A percentile compares a stretch with the other conserved stretches of the same genome.
Evolutionary conservation across 805 yeast genomes (phyloP).

Genomic region (Saccharomycopsis malanga): DNA sequence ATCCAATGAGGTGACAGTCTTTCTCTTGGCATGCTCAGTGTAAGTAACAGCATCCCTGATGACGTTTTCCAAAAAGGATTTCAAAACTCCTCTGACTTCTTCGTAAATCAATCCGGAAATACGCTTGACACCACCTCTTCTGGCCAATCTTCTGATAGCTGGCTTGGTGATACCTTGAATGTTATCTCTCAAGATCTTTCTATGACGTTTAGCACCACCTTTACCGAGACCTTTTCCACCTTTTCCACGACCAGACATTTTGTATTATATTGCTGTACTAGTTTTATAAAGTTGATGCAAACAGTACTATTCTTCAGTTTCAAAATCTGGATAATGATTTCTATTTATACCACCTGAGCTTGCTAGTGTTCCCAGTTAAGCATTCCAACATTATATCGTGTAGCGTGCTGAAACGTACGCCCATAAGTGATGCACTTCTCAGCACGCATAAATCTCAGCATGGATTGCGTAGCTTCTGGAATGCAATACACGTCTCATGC

Average conservation of each 20-base stretch:
- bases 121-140: conserved; percentile 99
- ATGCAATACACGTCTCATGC: no score
- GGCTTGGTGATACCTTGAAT: conserved; percentile 99
- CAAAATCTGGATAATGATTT: no score
- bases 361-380: not conserved
- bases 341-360: no score
- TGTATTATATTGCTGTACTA: conserved; percentile 21
- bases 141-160: conserved; percentile 99
- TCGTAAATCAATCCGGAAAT: conserved; percentile 97
- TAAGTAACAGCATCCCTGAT: conserved; percentile 99
- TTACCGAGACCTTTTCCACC: conserved; percentile 99
- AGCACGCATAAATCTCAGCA: no score
- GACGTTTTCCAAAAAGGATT: conserved; percentile 92
- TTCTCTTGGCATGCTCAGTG: conserved; percentile 99
- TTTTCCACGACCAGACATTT: conserved; percentile 99
- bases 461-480: no score
- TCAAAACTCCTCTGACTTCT: conserved; percentile 95
- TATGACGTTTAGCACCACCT: conserved; percentile 99
- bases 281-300: no score
- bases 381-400: no score
- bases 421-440: no score
- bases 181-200: conserved; percentile 99
- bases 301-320: no score
- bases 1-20: conserved; percentile 97
- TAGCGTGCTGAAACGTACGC: no score